Base-by-base conservation (phyloP, 1,284 basidiomycete species). In the Cutaneotrichosporon arboriforme region DNA sequence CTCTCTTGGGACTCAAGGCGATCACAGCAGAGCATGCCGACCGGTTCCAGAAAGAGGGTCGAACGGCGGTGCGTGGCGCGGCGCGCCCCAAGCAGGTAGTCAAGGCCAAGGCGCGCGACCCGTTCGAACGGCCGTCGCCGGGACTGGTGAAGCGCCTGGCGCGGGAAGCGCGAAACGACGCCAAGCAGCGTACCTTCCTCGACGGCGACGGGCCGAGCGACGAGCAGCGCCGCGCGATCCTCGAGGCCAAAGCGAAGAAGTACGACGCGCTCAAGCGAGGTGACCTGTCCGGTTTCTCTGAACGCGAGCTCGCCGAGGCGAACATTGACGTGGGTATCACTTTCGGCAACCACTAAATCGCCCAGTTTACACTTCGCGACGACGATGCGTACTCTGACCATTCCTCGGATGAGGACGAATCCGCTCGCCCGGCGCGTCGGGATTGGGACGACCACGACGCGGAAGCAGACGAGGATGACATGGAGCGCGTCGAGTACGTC, bases 181-280 rank as follows among this genome's bases (percentile, higher is more conserved):
- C 69, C 12, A 69, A 68, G 51, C 53, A 59, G 20, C 55, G 71
- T 17, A 60, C 60, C 18, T 70, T 70, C 44, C 48, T 52, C 17
- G 61, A 70, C 42, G 63, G 59, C 15, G 61, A 56, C 15, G 69
- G 68, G 8, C 67, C 66, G 0, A 65, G 63, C 37, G 71, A 73
- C 21, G 67, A 68, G 26, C 62, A 71, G 52, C 60, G 74, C 13
- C 53, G 67, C 22, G 65, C 57, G 10, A 74, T 73, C 41, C 58
- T 96, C 46, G 84, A 88, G 69, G 80, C 84, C 43, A 96, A 96
- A 70, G 84, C 89, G 5, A 81, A 81, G 67, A 83, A 86, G 53
- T 96, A 96, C 65, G 85, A 90, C 5, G 84, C 88, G 65, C 72
- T 94, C 33, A 76, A 79, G 62, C 84, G 83, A 58, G 93, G 93